Conservation (phyloP, 441 rosid genomes). For the Brassica balearica region DNA sequence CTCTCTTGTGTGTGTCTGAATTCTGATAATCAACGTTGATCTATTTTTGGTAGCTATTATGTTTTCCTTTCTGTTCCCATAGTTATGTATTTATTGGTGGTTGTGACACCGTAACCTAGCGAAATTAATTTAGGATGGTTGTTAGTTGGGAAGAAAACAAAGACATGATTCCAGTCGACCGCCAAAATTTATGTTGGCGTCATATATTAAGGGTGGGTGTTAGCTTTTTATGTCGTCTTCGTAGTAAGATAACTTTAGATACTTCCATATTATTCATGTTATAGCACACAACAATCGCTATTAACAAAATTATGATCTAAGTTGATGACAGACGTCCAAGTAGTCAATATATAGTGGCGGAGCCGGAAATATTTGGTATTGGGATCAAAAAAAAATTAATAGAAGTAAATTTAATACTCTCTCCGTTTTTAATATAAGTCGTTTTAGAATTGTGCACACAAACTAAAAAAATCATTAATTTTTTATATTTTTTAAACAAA, state of each 20-base stretch:
- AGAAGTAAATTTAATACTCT: too few relatives aligned
- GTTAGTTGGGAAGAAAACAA: background rate
- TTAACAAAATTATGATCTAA: background rate
- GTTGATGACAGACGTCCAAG: background rate
- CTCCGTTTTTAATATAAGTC: background rate
- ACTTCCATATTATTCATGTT: background rate
- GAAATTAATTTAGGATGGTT: background rate
- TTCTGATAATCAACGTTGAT: background rate
- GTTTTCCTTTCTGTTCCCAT: background rate
- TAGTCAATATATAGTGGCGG: background rate
- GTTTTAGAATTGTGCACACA: too few relatives aligned
- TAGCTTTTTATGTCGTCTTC: background rate
- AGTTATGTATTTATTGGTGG: constrained; percentile 6
- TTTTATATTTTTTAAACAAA: too few relatives aligned
- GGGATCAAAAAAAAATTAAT: too few relatives aligned
- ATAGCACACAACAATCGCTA: background rate
- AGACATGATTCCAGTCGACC: background rate
- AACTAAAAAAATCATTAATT: too few relatives aligned
- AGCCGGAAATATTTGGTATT: too few relatives aligned
- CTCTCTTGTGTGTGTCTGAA: background rate
- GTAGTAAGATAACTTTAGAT: background rate
- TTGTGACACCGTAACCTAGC: background rate
- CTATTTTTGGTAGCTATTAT: background rate
- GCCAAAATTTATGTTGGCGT: background rate
- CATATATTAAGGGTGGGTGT: background rate